Evolutionary conservation across 129 eudicot species (phyloP).

Genomic region (Tagetes erecta): DNA sequence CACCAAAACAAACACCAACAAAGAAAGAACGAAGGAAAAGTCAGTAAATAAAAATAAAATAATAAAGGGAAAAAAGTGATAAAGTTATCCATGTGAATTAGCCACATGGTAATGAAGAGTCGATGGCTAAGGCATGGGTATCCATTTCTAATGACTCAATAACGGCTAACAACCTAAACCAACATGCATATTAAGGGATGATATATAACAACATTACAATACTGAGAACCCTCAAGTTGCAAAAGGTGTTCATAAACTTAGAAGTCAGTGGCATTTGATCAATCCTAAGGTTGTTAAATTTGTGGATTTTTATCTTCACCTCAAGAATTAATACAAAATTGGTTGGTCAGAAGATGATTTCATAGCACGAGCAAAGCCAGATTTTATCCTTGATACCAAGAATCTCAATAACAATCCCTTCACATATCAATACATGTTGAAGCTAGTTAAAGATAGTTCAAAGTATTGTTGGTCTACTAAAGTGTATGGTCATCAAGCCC

Average conservation of each 20-base stretch:
- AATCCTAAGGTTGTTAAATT: too few relatives aligned
- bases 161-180: background rate
- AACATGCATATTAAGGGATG: background rate
- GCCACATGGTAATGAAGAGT: too few relatives aligned
- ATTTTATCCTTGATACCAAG: too few relatives aligned
- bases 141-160: background rate
- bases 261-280: background rate
- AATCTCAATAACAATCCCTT: background rate
- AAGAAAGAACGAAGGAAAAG: too few relatives aligned
- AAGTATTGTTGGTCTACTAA: background rate
- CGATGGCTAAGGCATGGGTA: too few relatives aligned
- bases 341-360: background rate
- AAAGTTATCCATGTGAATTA: too few relatives aligned
- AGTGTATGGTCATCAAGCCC: background rate
- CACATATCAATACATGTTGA: too few relatives aligned
- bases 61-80: too few relatives aligned
- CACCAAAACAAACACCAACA: too few relatives aligned
- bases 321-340: background rate
- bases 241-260: background rate
- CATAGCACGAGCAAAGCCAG: too few relatives aligned
- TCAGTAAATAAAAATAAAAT: too few relatives aligned
- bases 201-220: background rate
- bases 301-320: background rate
- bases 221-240: background rate
- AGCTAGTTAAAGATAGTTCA: too few relatives aligned